Evolutionary conservation across 495 filamentous ascomycete genomes (phyloP), one percentile per base, ranked within the genome.

Genomic region (Glonium stellatum): DNA sequence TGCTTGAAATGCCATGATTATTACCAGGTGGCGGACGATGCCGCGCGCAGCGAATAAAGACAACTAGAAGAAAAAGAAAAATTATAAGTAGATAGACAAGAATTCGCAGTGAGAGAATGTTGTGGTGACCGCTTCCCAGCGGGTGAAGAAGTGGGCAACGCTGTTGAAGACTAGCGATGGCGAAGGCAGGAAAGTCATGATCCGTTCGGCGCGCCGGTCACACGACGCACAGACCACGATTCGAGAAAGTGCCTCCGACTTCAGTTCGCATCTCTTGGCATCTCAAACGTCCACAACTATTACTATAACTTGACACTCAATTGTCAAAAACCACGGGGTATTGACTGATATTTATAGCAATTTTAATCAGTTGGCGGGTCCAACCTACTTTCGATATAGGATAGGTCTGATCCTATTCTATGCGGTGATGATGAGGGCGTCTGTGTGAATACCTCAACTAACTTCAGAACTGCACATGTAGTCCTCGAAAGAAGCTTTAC

Each of bases 1-100:
- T 19, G 59, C 59, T 48, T 68, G 61, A 44, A 68, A 62, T 47
- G 65, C 61, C 65, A 67, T 67, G 41, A 12, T 61, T 41, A 42
- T 11, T 12, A 41, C 12, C 25, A 49, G 18, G 48, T 51, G 48
- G 48, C 48, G 48, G 48, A 51, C 48, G 48, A 31, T 27, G 48
- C 48, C 21, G 21, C 48, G 23, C 48, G 48, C 48, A 31, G 25
- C 5, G 21, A 25, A 31, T 51, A 25, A 27, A 27, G 13, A 27
- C 2, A 23, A 27, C 48, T 22, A 51, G 48, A 23, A 25, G 9
- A 31, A 25, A 51, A 31, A 23, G 25, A 27, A 51, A 23, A 9
- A 51, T 31, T 31, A 31, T 25, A 25, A 23, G 48, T 27, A 25
- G 23, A 25, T 22, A 44, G 27, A 44, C 39, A 44, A 18, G 18